A percentile compares a stretch with the other conserved stretches of the same genome.
Conservation (phyloP, 106 monocot genomes). For the Dendrobium huoshanense region DNA sequence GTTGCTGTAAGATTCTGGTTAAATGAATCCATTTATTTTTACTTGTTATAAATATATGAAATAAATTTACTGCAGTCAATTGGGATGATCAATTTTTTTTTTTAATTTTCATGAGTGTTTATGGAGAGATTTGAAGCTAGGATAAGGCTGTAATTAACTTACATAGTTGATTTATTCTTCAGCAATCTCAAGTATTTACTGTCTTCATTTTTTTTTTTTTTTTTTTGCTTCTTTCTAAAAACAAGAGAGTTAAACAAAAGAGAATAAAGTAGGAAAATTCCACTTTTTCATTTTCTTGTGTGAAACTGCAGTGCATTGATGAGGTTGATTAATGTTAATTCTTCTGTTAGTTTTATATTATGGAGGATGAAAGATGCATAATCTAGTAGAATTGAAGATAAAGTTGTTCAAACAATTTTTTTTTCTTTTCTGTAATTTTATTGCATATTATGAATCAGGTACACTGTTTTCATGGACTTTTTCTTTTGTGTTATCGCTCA, state of each 20-base stretch:
- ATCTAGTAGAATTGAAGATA: not conserved
- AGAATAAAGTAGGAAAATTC: not conserved
- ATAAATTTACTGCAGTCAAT: not conserved
- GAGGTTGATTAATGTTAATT: not conserved
- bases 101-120: not conserved
- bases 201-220: not conserved
- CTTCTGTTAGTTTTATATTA: not conserved
- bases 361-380: not conserved
- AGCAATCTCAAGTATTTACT: not conserved
- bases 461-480: not conserved
- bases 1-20: not conserved
- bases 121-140: constrained; percentile 4
- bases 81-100: not conserved
- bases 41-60: not conserved
- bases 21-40: not conserved
- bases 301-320: not conserved
- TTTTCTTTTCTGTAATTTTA: constrained; percentile 2
- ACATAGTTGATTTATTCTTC: not conserved
- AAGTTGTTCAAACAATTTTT: not conserved
- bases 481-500: not conserved
- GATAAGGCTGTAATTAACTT: not conserved
- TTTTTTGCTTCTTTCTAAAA: not conserved
- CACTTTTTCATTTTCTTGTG: not conserved
- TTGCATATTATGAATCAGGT: not conserved
- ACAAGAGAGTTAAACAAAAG: not conserved